These are phyloP conservation scores for Dactylella cylindrospora DNA, from an alignment of 2,329 filamentous ascomycete species.

Conservation along the genomic window DNA sequence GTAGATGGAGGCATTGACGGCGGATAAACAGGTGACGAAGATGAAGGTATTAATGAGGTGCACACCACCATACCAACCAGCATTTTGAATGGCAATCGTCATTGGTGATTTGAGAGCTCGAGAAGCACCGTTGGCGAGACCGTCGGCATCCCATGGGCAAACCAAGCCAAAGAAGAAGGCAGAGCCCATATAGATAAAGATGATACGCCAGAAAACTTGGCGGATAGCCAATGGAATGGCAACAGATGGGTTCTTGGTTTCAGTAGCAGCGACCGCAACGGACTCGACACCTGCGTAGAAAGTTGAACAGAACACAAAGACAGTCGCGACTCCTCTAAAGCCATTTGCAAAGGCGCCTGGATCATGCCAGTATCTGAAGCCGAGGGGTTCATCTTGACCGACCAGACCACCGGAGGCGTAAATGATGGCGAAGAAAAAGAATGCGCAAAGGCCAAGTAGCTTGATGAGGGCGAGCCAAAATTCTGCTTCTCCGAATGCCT, in stretches of 20 bases:
- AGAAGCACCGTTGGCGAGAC: constrained; percentile 63
- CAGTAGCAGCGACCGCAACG: constrained; percentile 75
- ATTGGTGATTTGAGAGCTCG: constrained; percentile 71
- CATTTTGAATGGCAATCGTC: constrained; percentile 72
- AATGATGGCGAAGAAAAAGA: constrained; percentile 74
- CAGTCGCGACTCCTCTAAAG: constrained; percentile 64
- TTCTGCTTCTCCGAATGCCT: constrained; percentile 74
- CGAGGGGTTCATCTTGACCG: constrained; percentile 61
- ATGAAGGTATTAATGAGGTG: constrained; percentile 62
- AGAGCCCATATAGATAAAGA: constrained; percentile 67
- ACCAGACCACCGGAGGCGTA: constrained; percentile 69
- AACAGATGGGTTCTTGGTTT: constrained; percentile 71
- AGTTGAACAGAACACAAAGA: constrained; percentile 63
- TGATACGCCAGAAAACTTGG: constrained; percentile 74
- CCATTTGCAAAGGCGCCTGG: constrained; percentile 69
- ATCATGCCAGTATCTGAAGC: constrained; percentile 69
- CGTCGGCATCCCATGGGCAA: constrained; percentile 67
- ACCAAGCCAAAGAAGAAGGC: constrained; percentile 75
- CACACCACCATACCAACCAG: constrained; percentile 71
- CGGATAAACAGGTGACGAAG: constrained; percentile 32
- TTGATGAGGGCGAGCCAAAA: constrained; percentile 79
- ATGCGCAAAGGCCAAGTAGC: constrained; percentile 71
- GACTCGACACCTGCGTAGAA: constrained; percentile 73
- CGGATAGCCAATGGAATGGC: constrained; percentile 72
- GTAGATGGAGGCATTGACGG: constrained; percentile 36